Evolutionary conservation across 23 red algal species (phyloP), one percentile per base, ranked within the genome.

Genomic region (Gracilaria caudata): DNA sequence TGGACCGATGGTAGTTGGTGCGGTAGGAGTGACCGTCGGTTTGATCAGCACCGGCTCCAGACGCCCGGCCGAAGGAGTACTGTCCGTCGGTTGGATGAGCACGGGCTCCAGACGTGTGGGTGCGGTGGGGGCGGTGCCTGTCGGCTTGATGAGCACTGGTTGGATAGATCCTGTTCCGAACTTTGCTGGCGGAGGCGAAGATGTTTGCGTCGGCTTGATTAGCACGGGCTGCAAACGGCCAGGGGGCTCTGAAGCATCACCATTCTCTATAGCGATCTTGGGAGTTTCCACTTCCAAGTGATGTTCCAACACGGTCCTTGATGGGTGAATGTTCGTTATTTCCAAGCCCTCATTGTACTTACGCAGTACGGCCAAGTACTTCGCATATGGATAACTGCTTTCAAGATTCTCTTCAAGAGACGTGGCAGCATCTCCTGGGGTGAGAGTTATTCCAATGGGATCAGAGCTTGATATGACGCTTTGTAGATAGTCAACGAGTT

Each of bases 311-410:
- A 57, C 14, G 4, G 14, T 57, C n/a, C 17, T 57, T 5, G 17
- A 12, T 57, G 54, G 17, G n/a, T 57, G 54, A 20, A 57, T 57
- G 54, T 57, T 57, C n/a, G 17, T 57, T 7, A 57, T 57, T 24
- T 57, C 54, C 54, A 57, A 57, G 17, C 54, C 54, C n/a, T 57
- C 17, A 24, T 16, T 57, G 54, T 3, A 13, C 14, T 16, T 57
- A 12, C n/a, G 54, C 6, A 57, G n/a, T n/a, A 24, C 54, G 54
- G 6, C 54, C n/a, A 57, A 24, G 54, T 57, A 57, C 3, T 57
- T 57, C 54, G 54, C 54, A 57, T 57, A 57, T 16, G n/a, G 54
- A 24, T 57, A 57, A 57, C n/a, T 57, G 54, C n/a, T 57, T 57
- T 24, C n/a, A 57, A 57, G 7, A 24, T 16, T 57, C n/a, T 57